phyloP scores from a whole-genome alignment of 2,329 filamentous ascomycete genomes.

The Phialophora verrucosa region DNA sequence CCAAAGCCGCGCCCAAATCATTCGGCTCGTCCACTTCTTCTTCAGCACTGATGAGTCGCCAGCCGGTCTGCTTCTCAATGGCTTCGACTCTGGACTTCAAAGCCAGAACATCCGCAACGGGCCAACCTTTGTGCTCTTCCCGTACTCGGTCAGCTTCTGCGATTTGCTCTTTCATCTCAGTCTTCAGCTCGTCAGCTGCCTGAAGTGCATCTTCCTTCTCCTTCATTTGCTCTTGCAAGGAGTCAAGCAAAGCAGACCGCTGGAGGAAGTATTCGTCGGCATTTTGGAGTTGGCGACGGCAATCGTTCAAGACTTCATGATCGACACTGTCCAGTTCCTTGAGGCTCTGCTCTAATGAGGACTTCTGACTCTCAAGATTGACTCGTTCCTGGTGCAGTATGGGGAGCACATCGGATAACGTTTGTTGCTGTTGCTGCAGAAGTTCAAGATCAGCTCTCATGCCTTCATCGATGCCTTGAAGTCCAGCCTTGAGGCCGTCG shows the following conservation, averaged over 20 bases:
- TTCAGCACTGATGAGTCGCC: conserved; percentile 50
- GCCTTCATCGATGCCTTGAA: conserved; percentile 74
- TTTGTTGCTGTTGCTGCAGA: conserved; percentile 69
- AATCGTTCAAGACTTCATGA: conserved; percentile 69
- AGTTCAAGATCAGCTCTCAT: conserved; percentile 75
- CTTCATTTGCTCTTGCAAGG: conserved; percentile 69
- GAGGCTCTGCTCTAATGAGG: conserved; percentile 72
- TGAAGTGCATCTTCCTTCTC: conserved; percentile 70
- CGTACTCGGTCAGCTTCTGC: conserved; percentile 79
- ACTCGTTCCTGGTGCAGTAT: conserved; percentile 65
- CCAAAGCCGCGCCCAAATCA: conserved; percentile 45
- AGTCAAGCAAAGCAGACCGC: conserved; percentile 70
- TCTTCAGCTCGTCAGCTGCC: conserved; percentile 68
- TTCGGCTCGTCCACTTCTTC: conserved; percentile 37
- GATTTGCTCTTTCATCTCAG: conserved; percentile 74
- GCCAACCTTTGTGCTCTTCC: conserved; percentile 91
- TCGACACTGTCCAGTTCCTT: conserved; percentile 69
- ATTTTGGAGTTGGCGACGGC: conserved; percentile 70
- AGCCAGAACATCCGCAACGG: conserved; percentile 74
- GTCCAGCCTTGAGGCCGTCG: conserved; percentile 78
- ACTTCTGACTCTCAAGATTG: conserved; percentile 66
- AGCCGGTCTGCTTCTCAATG: conserved; percentile 52
- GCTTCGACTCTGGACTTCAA: conserved; percentile 71
- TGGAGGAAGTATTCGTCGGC: conserved; percentile 72
- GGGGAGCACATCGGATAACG: conserved; percentile 73